Percentiles rank a stretch among this genome's conserved stretches.
Evolutionary conservation across 768 basidiomycete species (phyloP).

Genomic region (Tulasnella sp.): DNA sequence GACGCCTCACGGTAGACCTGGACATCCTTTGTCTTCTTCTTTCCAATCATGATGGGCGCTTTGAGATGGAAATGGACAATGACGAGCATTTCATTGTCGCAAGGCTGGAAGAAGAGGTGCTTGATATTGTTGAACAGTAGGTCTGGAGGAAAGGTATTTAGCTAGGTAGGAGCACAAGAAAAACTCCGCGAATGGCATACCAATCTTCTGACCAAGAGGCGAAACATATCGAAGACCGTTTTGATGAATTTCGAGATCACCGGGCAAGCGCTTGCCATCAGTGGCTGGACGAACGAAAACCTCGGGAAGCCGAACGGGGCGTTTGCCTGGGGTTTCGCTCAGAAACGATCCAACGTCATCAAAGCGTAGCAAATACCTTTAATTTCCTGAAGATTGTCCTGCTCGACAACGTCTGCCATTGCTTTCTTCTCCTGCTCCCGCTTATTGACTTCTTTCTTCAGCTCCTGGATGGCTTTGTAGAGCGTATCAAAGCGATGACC

Average conservation of each 20-base stretch:
- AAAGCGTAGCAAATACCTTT: constrained; percentile 51
- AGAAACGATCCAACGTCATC: not conserved
- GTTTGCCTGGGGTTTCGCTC: constrained; percentile 16
- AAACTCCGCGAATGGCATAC: constrained; percentile 45
- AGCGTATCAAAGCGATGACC: constrained; percentile 83
- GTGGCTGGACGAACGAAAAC: constrained; percentile 90
- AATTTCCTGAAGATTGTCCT: constrained; percentile 82
- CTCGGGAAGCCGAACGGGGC: constrained; percentile 79
- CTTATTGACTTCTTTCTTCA: constrained; percentile 97
- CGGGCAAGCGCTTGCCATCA: constrained; percentile 91
- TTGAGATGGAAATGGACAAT: constrained; percentile 91
- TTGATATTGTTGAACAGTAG: constrained; percentile 96
- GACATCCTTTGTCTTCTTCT: constrained; percentile 97
- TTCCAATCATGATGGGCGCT: constrained; percentile 97
- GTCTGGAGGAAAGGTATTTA: constrained; percentile 49
- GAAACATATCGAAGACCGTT: constrained; percentile 94
- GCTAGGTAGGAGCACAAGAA: not conserved
- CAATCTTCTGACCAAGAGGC: constrained; percentile 84
- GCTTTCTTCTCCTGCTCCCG: constrained; percentile 97
- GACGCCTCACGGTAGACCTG: constrained; percentile 98
- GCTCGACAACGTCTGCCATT: constrained; percentile 96
- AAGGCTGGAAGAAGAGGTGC: constrained; percentile 98
- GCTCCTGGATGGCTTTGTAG: constrained; percentile 85
- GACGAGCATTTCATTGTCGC: constrained; percentile 91
- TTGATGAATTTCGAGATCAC: constrained; percentile 97